Conservation (phyloP, 1,284 basidiomycete genomes). For the Athelia psychrophila region DNA sequence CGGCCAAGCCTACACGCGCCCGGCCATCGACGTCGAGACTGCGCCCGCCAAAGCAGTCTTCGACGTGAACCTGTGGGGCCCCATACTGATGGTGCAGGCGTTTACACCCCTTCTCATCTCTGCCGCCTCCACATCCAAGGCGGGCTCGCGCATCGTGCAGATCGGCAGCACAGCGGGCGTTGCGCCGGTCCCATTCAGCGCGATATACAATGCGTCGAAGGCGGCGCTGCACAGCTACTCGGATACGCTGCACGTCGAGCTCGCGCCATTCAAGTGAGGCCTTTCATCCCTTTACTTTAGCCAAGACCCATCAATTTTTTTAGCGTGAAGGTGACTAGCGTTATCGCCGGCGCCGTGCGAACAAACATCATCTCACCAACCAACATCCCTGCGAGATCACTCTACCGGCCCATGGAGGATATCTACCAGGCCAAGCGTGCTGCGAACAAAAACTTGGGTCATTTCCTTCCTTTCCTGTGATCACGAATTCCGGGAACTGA, state of each 20-base stretch:
- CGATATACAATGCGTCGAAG: slow-evolving; percentile 26
- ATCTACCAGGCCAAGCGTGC: slow-evolving; percentile 10
- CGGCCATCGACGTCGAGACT: slow-evolving; percentile 16
- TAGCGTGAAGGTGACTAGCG: slow-evolving; percentile 28
- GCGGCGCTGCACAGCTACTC: slow-evolving; percentile 23
- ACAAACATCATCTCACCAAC: slow-evolving; percentile 18
- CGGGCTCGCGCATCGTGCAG: slow-evolving; percentile 22
- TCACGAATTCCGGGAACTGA: too few species aligned
- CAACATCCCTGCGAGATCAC: slow-evolving; percentile 16
- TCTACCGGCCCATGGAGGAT: slow-evolving; percentile 25
- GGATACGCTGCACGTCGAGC: slow-evolving; percentile 26
- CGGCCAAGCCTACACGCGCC: slow-evolving; percentile 5
- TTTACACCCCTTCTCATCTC: slow-evolving; percentile 27
- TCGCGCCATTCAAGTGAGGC: slow-evolving; percentile 24
- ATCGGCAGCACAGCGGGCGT: slow-evolving; percentile 23
- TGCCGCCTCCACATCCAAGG: slow-evolving; percentile 1
- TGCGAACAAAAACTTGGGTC: slow-evolving; percentile 16
- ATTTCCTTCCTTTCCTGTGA: background rate
- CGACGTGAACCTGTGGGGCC: slow-evolving; percentile 19
- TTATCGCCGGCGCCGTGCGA: slow-evolving; percentile 26
- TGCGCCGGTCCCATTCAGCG: slow-evolving; percentile 23
- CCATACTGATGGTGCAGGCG: slow-evolving; percentile 23
- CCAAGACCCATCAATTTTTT: slow-evolving; percentile 13
- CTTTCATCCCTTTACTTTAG: background rate
- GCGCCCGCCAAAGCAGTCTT: slow-evolving; percentile 15